Evolutionary conservation across 2,329 filamentous ascomycete species (phyloP).

Genomic region (Xylogone sp.): DNA sequence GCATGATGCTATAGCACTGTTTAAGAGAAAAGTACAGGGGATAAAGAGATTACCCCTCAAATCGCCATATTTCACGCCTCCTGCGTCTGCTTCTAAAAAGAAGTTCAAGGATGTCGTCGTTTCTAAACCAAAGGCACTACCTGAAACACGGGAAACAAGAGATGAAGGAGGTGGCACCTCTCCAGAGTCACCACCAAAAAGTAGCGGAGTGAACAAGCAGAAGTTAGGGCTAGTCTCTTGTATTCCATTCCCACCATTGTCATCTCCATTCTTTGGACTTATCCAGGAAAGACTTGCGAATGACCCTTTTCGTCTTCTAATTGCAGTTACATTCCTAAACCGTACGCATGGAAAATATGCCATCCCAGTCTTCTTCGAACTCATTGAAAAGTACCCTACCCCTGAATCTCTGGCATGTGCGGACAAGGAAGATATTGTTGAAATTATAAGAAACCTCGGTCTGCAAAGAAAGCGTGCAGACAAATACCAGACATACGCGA

Average conservation of each 20-base stretch:
- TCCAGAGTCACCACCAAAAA: neutral
- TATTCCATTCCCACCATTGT: slow-evolving; percentile 65
- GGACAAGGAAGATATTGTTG: slow-evolving; percentile 50
- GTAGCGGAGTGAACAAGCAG: slow-evolving; percentile 13
- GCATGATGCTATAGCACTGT: neutral
- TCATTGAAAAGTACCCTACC: slow-evolving; percentile 67
- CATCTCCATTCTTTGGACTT: slow-evolving; percentile 64
- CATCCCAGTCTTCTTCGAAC: slow-evolving; percentile 68
- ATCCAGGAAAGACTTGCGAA: slow-evolving; percentile 76
- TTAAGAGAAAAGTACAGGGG: neutral
- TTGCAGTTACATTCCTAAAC: slow-evolving; percentile 83
- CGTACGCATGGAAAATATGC: slow-evolving; percentile 71
- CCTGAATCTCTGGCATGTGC: slow-evolving; percentile 58
- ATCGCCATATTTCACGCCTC: slow-evolving; percentile 26
- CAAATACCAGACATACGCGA: slow-evolving; percentile 67
- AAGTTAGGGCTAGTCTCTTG: slow-evolving; percentile 38
- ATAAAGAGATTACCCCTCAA: slow-evolving; percentile 19
- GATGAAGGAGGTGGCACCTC: neutral
- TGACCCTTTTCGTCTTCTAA: slow-evolving; percentile 74
- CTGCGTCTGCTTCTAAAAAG: slow-evolving; percentile 2
- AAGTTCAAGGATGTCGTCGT: neutral
- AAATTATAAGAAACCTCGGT: slow-evolving; percentile 66
- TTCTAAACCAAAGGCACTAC: neutral
- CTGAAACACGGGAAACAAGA: neutral
- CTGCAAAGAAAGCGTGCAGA: slow-evolving; percentile 64